Evolutionary conservation across 2,329 filamentous ascomycete genomes (phyloP).

Genomic region (Parascedosporium putredinis): DNA sequence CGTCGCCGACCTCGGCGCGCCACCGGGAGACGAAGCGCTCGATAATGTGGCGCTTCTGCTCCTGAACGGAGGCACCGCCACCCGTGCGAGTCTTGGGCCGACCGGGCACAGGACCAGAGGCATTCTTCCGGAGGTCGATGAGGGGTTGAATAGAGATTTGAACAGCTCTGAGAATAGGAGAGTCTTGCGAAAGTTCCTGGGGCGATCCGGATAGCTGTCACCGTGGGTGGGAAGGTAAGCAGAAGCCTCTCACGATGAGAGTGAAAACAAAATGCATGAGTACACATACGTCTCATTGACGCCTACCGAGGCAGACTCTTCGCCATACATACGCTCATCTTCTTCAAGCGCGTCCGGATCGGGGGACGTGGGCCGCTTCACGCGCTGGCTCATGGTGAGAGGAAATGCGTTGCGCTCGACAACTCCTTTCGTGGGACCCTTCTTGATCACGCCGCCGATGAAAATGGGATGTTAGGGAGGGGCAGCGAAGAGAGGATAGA

Average conservation of each 20-base stretch:
- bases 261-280: neutral
- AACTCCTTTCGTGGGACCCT: no score
- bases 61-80: conserved; percentile 57
- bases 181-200: conserved; percentile 69
- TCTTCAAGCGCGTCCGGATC: conserved; percentile 35
- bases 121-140: conserved; percentile 68
- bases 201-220: conserved; percentile 68
- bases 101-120: conserved; percentile 40
- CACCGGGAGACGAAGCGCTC: conserved; percentile 77
- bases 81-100: conserved; percentile 50
- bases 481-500: neutral
- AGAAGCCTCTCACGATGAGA: neutral
- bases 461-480: no score
- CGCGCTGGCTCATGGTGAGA: conserved; percentile 22
- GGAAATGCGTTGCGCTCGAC: no score
- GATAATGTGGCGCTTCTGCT: conserved; percentile 71
- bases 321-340: conserved; percentile 41
- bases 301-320: neutral
- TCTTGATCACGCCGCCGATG: no score
- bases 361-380: conserved; percentile 11
- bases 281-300: neutral
- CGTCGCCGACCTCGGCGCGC: conserved; percentile 78
- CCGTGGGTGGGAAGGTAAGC: conserved; percentile 5
- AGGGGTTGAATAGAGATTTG: conserved; percentile 71
- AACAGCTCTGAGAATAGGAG: conserved; percentile 75